A percentile compares a stretch with the other conserved stretches of the same genome.
Evolutionary conservation across 768 basidiomycete genomes (phyloP).

Genomic region (Kwoniella bestiolae): DNA sequence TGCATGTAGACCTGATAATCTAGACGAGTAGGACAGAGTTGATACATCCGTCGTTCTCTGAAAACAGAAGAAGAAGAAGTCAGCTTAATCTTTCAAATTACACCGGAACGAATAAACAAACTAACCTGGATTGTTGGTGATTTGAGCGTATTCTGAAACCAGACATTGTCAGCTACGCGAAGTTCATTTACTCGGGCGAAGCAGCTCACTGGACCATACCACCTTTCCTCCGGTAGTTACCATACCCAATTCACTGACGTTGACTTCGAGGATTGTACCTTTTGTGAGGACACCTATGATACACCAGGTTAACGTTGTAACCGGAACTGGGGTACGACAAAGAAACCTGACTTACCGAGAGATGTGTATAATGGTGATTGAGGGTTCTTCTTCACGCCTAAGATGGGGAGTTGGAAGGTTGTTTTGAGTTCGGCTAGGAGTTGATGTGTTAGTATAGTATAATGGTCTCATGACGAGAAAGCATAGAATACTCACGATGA

Average conservation of each 20-base stretch:
- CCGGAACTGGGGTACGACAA: conserved; percentile 57
- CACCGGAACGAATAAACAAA: background rate
- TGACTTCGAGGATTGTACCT: conserved; percentile 97
- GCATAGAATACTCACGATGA: conserved; percentile 72
- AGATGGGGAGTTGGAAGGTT: conserved; percentile 96
- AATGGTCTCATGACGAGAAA: background rate
- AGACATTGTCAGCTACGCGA: conserved; percentile 4
- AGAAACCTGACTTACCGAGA: conserved; percentile 62
- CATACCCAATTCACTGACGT: conserved; percentile 97
- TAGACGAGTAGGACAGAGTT: conserved; percentile 76
- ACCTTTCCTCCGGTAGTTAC: conserved; percentile 94
- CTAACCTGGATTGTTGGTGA: conserved; percentile 47
- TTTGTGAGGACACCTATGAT: conserved; percentile 89
- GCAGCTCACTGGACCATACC: conserved; percentile 58
- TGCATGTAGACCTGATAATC: background rate
- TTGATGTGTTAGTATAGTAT: background rate
- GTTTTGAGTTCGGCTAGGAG: conserved; percentile 88
- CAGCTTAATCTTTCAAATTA: background rate
- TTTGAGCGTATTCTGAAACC: conserved; percentile 65
- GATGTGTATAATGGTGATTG: conserved; percentile 72
- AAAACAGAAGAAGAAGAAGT: background rate
- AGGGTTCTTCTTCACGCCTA: conserved; percentile 99
- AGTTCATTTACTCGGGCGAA: background rate
- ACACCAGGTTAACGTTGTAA: conserved; percentile 81
- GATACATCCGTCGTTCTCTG: conserved; percentile 92